These are phyloP conservation scores for Micractinium sp. DNA, from an alignment of 139 green algal genomes.

Conservation along the genomic window DNA sequence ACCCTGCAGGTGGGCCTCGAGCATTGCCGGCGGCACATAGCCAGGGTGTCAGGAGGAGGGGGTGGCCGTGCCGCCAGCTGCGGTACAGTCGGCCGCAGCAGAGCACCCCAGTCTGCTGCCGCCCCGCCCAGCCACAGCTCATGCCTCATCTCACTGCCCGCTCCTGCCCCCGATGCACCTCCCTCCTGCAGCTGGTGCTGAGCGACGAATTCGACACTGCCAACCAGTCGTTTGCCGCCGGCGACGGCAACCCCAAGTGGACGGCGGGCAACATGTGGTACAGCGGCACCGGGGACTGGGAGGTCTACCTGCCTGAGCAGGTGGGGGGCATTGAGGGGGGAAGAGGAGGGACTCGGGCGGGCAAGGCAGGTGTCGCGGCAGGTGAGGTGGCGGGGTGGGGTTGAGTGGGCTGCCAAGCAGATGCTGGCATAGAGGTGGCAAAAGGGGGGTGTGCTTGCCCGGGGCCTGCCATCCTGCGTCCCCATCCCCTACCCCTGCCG, in stretches of 20 bases:
- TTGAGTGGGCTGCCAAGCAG: no score
- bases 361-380: no score
- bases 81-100: no score
- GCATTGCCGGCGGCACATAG: no score
- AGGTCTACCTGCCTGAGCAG: neutral
- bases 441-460: no score
- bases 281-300: constrained; percentile 18
- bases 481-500: neutral
- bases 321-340: neutral
- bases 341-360: no score
- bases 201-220: constrained; percentile 58
- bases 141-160: neutral
- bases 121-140: neutral
- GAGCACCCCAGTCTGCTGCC: no score
- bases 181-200: constrained; percentile 53
- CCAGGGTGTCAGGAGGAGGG: neutral
- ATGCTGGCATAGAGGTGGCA: no score
- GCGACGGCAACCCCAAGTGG: constrained; percentile 45
- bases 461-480: no score
- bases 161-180: neutral
- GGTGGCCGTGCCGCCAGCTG: no score
- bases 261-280: constrained; percentile 40
- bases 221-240: constrained; percentile 32
- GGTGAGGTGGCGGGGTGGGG: no score
- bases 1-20: neutral